These are phyloP conservation scores for Nicotiana obtusifolia DNA, from an alignment of 257 asterid species.

Conservation along the genomic window DNA sequence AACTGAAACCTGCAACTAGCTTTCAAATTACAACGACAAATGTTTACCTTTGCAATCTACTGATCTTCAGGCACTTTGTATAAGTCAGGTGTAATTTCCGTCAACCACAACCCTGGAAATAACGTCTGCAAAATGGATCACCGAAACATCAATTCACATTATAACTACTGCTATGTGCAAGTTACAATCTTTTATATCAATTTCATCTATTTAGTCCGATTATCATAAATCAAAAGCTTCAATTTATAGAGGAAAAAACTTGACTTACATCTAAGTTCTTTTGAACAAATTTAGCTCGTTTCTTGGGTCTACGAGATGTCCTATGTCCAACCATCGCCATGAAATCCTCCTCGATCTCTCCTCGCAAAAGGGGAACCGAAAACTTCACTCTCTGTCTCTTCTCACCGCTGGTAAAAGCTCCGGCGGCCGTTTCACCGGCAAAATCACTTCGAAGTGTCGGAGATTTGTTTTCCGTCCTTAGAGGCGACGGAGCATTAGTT, in stretches of 20 bases:
- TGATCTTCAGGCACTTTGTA: conserved; percentile 23
- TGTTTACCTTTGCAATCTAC: conserved; percentile 10
- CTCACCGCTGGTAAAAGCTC: conserved; percentile 29
- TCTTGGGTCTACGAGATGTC: conserved; percentile 86
- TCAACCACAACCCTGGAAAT: conserved; percentile 23
- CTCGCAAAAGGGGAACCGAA: conserved; percentile 51
- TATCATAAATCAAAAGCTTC: neutral
- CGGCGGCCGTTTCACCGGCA: conserved; percentile 16
- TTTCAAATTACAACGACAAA: neutral
- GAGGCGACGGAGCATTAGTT: conserved; percentile 3
- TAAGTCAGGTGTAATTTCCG: conserved; percentile 19
- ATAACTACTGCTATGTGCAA: neutral
- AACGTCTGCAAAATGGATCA: conserved; percentile 14
- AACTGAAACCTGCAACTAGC: too few species aligned
- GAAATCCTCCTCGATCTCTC: conserved; percentile 85
- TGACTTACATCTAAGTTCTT: conserved; percentile 65
- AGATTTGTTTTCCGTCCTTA: conserved; percentile 20
- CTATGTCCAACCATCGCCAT: conserved; percentile 51
- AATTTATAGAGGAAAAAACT: neutral
- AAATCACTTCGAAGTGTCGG: conserved; percentile 28
- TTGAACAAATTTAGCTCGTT: conserved; percentile 56
- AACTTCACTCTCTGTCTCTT: conserved; percentile 54
- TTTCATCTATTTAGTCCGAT: neutral
- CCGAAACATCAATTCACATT: neutral
- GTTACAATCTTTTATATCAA: neutral